phyloP scores from a whole-genome alignment of 202 grass and related monocot genomes.

The Zizania palustris region DNA sequence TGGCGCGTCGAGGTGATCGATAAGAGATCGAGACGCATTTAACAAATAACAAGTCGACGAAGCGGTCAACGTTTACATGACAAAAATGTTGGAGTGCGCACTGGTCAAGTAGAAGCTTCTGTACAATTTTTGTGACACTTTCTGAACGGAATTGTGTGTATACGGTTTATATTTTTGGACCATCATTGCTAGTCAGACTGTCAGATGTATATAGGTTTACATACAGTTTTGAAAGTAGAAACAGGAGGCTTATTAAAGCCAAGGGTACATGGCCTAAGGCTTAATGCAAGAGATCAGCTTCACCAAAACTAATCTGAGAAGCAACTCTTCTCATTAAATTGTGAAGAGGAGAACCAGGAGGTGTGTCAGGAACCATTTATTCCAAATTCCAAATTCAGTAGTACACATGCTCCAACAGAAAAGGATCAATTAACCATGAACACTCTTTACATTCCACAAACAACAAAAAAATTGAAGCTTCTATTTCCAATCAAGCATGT shows the following conservation, averaged over 20 bases:
- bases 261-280: too few relatives aligned
- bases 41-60: neutral
- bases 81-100: too few relatives aligned
- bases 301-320: neutral
- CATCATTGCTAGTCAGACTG: too few relatives aligned
- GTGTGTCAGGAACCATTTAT: slow-evolving; percentile 9
- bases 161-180: too few relatives aligned
- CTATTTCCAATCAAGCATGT: slow-evolving; percentile 97
- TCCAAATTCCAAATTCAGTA: slow-evolving; percentile 2
- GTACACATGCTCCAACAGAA: slow-evolving; percentile 25
- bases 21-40: neutral
- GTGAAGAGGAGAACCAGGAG: neutral
- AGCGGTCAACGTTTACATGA: neutral
- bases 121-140: too few relatives aligned
- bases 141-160: too few relatives aligned
- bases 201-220: too few relatives aligned
- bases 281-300: neutral
- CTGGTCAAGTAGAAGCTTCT: neutral
- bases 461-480: neutral
- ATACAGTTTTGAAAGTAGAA: too few relatives aligned
- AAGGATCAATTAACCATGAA: slow-evolving; percentile 29
- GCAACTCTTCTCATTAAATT: neutral
- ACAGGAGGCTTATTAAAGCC: too few relatives aligned
- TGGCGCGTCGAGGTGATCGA: neutral
- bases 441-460: slow-evolving; percentile 43